Base-by-base conservation (phyloP, 2,329 filamentous ascomycete genomes). In the Tolypocladium paradoxum region DNA sequence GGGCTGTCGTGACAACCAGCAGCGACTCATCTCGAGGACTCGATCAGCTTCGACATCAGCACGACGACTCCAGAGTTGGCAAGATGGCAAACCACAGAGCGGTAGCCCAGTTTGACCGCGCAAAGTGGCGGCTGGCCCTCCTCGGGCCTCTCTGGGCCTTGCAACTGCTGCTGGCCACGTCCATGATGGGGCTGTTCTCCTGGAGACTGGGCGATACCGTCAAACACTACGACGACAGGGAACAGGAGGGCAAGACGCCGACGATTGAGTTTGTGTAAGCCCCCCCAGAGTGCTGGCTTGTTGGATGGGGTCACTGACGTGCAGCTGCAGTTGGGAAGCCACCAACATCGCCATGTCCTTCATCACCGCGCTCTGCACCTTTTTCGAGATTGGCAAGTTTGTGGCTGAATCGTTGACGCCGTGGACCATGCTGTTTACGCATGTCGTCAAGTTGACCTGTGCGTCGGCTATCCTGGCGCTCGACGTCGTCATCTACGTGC, bases 331-430 rank as follows among this genome's bases (percentile, higher is more conserved):
- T 33, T 82, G 79, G 78, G 76, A 81, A 62, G 67, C 64, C 24
- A 73, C 71, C 50, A 82, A 80, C 57, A 70, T 82, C 49, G 71
- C 56, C 51, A 69, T 82, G 51, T 75, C 77, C 18, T 63, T 75
- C 29, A 55, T 77, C 37, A 71, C 73, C 0, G 70, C 78, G 6
- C 35, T 74, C 34, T 70, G 76, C 61, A 77, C 71, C 16, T 63
- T 75, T 43, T 60, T 76, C 54, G 75, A 79, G 56, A 69, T 79
- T 34, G 71, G 68, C 45, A 73, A 68, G 57, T 74, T 70, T 54
- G 68, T 71, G 48, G 68, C 72, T 33, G 76, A 81, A 62, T 70
- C 73, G 1, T 62, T 82, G 52, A 81, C 79, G 12, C 78, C 79
- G 2, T 75, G 78, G 64, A 74, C 73, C 6, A 73, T 82, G 68